Evolutionary conservation across 768 basidiomycete genomes (phyloP).

Genomic region (Tephrocybe sp.): DNA sequence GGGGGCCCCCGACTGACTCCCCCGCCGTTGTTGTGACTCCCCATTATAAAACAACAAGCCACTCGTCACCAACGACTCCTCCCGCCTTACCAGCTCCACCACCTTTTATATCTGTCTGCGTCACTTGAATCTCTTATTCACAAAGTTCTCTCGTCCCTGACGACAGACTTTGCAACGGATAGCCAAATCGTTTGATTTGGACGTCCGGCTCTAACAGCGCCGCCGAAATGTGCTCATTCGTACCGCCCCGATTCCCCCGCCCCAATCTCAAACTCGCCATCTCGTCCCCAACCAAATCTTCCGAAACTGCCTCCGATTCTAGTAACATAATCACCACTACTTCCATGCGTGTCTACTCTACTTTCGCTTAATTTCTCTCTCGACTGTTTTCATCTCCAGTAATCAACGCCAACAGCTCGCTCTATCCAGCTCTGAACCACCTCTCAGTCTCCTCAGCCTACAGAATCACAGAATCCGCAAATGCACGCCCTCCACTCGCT

Average conservation of each 20-base stretch:
- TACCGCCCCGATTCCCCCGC: constrained; percentile 23
- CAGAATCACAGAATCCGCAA: constrained; percentile 4
- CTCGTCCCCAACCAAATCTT: constrained; percentile 13
- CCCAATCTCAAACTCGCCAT: constrained; percentile 21
- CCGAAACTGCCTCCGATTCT: constrained; percentile 15
- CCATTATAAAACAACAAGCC: constrained; percentile 9
- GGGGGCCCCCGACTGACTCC: constrained; percentile 22
- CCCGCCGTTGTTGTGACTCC: constrained; percentile 18
- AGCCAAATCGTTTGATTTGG: constrained; percentile 43
- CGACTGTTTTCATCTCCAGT: constrained; percentile 16
- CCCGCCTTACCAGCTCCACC: background rate
- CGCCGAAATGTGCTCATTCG: constrained; percentile 40
- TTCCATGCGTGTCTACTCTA: constrained; percentile 33
- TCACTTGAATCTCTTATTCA: background rate
- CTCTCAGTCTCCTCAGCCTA: constrained; percentile 24
- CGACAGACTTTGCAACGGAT: constrained; percentile 44
- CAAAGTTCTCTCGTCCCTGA: constrained; percentile 24
- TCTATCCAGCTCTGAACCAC: constrained; percentile 22
- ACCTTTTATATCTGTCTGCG: background rate
- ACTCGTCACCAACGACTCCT: background rate
- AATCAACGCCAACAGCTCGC: constrained; percentile 24
- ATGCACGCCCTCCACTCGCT: constrained; percentile 52
- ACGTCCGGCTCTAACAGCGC: constrained; percentile 31
- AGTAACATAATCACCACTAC: constrained; percentile 19
- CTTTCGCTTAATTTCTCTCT: constrained; percentile 33